Conservation (phyloP, 2,329 filamentous ascomycete genomes). For the Tothia fuscella region DNA sequence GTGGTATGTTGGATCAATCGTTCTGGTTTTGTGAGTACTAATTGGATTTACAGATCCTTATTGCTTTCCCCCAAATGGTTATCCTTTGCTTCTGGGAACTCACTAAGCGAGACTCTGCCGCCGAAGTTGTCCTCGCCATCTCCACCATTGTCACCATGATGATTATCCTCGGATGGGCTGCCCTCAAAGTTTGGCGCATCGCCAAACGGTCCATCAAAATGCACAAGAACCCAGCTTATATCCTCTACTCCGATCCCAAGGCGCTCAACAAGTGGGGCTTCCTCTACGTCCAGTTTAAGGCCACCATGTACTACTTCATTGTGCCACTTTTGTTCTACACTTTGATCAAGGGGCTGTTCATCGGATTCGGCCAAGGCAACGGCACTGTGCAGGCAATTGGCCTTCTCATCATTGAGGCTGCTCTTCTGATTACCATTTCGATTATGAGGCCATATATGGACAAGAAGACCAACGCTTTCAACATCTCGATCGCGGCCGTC, state of each 20-base stretch:
- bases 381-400: constrained; percentile 68
- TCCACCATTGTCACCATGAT: constrained; percentile 80
- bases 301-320: constrained; percentile 91
- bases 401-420: constrained; percentile 71
- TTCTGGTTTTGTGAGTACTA: constrained; percentile 9
- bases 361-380: constrained; percentile 64
- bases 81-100: constrained; percentile 92
- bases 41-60: constrained; percentile 47
- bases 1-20: constrained; percentile 34
- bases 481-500: constrained; percentile 79
- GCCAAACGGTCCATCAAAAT: constrained; percentile 78
- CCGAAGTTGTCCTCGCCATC: constrained; percentile 74
- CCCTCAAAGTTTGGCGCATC: constrained; percentile 79
- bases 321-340: constrained; percentile 67
- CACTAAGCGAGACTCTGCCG: constrained; percentile 71
- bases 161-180: constrained; percentile 69
- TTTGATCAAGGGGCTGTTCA: constrained; percentile 79
- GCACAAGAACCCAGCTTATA: constrained; percentile 95
- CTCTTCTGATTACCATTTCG: constrained; percentile 61
- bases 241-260: constrained; percentile 89
- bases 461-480: constrained; percentile 94
- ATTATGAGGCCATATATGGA: constrained; percentile 95
- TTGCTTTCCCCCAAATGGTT: constrained; percentile 83
- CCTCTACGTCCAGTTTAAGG: constrained; percentile 92
- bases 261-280: constrained; percentile 97